A percentile compares a stretch with the other conserved stretches of the same genome.
These are phyloP conservation scores for Carex cristatella DNA, from an alignment of 176 grass and related monocot species.

Conservation along the genomic window DNA sequence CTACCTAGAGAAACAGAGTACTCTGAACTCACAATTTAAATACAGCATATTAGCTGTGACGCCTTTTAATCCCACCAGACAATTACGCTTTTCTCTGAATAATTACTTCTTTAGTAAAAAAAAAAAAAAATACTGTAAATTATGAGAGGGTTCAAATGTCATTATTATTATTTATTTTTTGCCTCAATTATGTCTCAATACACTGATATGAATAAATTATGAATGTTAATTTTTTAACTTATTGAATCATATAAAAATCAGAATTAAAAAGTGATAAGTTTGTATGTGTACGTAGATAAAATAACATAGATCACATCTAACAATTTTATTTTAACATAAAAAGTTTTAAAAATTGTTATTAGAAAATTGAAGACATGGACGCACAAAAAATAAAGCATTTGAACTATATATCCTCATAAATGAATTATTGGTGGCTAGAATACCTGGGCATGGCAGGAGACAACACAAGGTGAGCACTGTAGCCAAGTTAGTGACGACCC, in stretches of 20 bases:
- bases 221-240: no score
- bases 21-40: not conserved
- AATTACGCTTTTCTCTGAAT: not conserved
- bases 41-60: not conserved
- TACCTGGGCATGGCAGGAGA: constrained; percentile 66
- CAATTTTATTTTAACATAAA: no score
- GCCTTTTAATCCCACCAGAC: not conserved
- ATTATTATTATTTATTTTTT: no score
- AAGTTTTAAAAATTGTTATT: no score
- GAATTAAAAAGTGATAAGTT: no score
- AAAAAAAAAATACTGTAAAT: not conserved
- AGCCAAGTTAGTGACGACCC: constrained; percentile 82
- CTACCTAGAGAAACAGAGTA: not conserved
- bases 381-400: no score
- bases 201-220: no score
- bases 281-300: not conserved
- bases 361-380: no score
- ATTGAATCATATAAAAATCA: no score
- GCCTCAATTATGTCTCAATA: no score
- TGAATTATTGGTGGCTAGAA: not conserved
- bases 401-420: no score
- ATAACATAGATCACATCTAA: not conserved
- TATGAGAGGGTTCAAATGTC: no score
- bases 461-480: constrained; percentile 63
- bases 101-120: not conserved